Base-by-base conservation (phyloP, 345 rosid genomes). In the Lumnitzera littorea region DNA sequence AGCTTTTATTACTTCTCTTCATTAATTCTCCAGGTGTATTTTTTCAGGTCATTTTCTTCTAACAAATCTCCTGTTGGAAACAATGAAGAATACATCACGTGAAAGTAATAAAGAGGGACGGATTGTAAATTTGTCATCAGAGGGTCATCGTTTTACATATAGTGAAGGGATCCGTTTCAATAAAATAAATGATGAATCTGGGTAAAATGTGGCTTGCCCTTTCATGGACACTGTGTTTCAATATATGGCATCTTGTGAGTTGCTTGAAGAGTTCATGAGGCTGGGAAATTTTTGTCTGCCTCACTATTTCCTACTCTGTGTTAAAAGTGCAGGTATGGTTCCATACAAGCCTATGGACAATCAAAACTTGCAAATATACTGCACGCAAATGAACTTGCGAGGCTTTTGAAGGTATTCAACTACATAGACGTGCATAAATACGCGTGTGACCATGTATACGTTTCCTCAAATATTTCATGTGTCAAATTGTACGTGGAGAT, bases 41-140 rank as follows among this genome's bases (percentile, higher is more conserved):
- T 36, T 10, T 29, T 67, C 76, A 83, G 91, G 92, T 51, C 92
- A 86, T 77, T 86, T 86, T 69, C 85, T 81, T 58, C 41, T 86
- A 66, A 86, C 87, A 5, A 75, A 79, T 55, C 82, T 82, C 50
- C 63, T 82, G 59, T 55, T 82, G 59, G 87, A 72, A 46, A 75
- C 82, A 24, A 82, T 82, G 87, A 82, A 79, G 67, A 74, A 57
- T 41, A 79, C 87, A 4, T 71, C 84, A 16, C 61, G 48, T n/a
- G 73, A 81, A 62, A 79, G 77, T 67, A 72, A 73, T 25, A 41
- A 36, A 56, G 84, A 81, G 69, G 92, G 92, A 49, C 79, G 89
- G 72, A 86, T 86, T 54, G 77, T 83, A 41, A 86, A 73, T 23
- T 47, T 85, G 23, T 78, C 88, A 31, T 80, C 88, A 46, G 66